Evolutionary conservation across 2,329 filamentous ascomycete genomes (phyloP).

Genomic region (Diaporthe ilicicola): DNA sequence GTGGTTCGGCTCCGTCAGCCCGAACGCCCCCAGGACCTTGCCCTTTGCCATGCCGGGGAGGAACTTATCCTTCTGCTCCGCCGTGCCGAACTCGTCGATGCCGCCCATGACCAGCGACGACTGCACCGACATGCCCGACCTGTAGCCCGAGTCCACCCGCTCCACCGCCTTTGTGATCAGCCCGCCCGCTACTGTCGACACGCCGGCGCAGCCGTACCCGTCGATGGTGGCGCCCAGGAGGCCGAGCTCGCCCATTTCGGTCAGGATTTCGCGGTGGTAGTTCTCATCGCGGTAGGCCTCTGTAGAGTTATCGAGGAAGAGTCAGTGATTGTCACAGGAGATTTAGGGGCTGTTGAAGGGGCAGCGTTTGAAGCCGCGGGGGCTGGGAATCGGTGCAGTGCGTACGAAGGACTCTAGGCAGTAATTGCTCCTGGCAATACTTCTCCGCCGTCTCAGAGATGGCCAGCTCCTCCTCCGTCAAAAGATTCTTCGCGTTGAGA

Average conservation of each 20-base stretch:
- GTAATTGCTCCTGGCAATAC: slow-evolving; percentile 91
- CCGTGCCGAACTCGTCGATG: slow-evolving; percentile 82
- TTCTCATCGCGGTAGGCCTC: slow-evolving; percentile 75
- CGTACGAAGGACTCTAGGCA: slow-evolving; percentile 86
- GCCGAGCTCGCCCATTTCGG: slow-evolving; percentile 87
- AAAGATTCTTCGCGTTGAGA: slow-evolving; percentile 74
- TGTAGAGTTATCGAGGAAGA: slow-evolving; percentile 26
- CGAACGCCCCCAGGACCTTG: slow-evolving; percentile 81
- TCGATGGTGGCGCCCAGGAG: slow-evolving; percentile 83
- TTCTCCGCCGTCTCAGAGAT: slow-evolving; percentile 90
- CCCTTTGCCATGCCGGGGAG: slow-evolving; percentile 81
- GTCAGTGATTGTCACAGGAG: neutral
- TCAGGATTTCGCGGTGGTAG: slow-evolving; percentile 81
- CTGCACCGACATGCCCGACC: slow-evolving; percentile 88
- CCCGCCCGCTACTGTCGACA: slow-evolving; percentile 81
- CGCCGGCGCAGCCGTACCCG: slow-evolving; percentile 84
- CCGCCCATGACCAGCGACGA: slow-evolving; percentile 87
- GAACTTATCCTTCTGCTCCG: slow-evolving; percentile 83
- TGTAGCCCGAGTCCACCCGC: slow-evolving; percentile 85
- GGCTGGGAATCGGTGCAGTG: slow-evolving; percentile 28
- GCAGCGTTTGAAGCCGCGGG: neutral
- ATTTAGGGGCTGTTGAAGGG: neutral
- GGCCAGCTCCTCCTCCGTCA: slow-evolving; percentile 90
- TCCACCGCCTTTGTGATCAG: slow-evolving; percentile 88
- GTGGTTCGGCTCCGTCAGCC: slow-evolving; percentile 87